A percentile compares a stretch with the other conserved stretches of the same genome.
phyloP scores from a whole-genome alignment of 2,329 filamentous ascomycete species.

The Myriangium duriaei region DNA sequence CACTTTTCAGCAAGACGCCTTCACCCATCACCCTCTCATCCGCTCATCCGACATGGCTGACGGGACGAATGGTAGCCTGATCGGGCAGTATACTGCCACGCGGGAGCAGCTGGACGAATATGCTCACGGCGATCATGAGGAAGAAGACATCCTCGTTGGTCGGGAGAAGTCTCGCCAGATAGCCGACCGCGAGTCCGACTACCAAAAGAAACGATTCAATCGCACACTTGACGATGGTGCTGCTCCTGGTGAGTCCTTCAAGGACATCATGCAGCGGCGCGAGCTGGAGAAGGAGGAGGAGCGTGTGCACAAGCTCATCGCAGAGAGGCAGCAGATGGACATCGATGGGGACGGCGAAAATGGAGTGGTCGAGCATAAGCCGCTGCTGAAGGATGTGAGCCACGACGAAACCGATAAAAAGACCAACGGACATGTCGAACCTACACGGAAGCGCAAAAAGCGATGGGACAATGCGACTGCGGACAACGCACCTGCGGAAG shows the following conservation, averaged over 20 bases:
- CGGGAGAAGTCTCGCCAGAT: constrained; percentile 86
- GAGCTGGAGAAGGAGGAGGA: constrained; percentile 92
- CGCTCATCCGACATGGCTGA: constrained; percentile 32
- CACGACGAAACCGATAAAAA: constrained; percentile 58
- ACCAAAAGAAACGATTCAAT: constrained; percentile 90
- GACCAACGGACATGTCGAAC: constrained; percentile 47
- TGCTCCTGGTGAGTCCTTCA: constrained; percentile 62
- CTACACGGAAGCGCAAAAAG: constrained; percentile 69
- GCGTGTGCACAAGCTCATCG: constrained; percentile 66
- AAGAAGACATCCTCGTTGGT: constrained; percentile 77
- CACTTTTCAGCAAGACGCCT: neutral
- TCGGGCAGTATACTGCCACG: constrained; percentile 93
- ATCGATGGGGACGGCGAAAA: constrained; percentile 59
- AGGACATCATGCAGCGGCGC: constrained; percentile 78
- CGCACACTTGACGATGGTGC: constrained; percentile 65
- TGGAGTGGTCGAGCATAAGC: constrained; percentile 51
- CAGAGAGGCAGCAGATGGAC: constrained; percentile 56
- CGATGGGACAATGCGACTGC: constrained; percentile 64
- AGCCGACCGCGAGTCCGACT: constrained; percentile 85
- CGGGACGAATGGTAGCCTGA: constrained; percentile 55
- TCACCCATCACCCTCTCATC: neutral
- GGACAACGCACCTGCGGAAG: constrained; percentile 34
- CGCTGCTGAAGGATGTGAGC: constrained; percentile 63
- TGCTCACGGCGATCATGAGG: constrained; percentile 76
- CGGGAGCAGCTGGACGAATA: constrained; percentile 90